Conservation (phyloP, 2,329 filamentous ascomycete genomes). For the Coleophoma crateriformis region DNA sequence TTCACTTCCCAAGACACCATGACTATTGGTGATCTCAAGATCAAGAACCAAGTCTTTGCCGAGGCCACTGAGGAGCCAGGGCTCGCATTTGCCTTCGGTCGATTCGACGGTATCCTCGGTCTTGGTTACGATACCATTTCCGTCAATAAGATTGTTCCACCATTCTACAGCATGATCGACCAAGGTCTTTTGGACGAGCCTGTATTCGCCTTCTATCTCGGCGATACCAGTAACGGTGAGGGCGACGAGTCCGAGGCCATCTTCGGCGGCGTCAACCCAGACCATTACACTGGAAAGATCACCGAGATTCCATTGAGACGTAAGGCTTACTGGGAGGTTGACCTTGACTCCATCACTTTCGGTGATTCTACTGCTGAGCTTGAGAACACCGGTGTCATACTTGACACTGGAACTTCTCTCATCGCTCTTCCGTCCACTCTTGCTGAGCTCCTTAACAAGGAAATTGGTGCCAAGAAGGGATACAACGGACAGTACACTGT, state of each 20-base stretch:
- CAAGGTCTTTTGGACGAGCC: slow-evolving; percentile 86
- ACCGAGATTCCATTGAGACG: slow-evolving; percentile 91
- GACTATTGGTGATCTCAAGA: slow-evolving; percentile 79
- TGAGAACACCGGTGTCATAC: slow-evolving; percentile 90
- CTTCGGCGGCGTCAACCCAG: slow-evolving; percentile 83
- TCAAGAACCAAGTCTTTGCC: slow-evolving; percentile 90
- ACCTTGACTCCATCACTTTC: slow-evolving; percentile 86
- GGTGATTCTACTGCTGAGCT: slow-evolving; percentile 83
- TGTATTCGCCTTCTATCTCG: slow-evolving; percentile 95
- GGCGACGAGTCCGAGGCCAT: slow-evolving; percentile 76
- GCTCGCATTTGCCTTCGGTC: slow-evolving; percentile 93
- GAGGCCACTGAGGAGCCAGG: slow-evolving; percentile 95
- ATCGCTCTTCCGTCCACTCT: slow-evolving; percentile 89
- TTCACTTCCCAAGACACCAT: slow-evolving; percentile 88
- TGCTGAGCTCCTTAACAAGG: slow-evolving; percentile 92
- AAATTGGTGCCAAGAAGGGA: slow-evolving; percentile 97
- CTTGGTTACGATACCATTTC: slow-evolving; percentile 93
- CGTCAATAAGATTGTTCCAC: slow-evolving; percentile 91
- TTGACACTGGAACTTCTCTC: slow-evolving; percentile 96
- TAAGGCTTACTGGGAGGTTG: slow-evolving; percentile 99
- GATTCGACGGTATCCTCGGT: slow-evolving; percentile 95
- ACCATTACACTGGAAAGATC: slow-evolving; percentile 78
- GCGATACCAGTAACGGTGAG: slow-evolving; percentile 60
- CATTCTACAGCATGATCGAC: slow-evolving; percentile 93
- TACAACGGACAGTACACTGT: slow-evolving; percentile 96